Conservation (phyloP, 345 rosid genomes). For the Cardiospermum halicacabum region DNA sequence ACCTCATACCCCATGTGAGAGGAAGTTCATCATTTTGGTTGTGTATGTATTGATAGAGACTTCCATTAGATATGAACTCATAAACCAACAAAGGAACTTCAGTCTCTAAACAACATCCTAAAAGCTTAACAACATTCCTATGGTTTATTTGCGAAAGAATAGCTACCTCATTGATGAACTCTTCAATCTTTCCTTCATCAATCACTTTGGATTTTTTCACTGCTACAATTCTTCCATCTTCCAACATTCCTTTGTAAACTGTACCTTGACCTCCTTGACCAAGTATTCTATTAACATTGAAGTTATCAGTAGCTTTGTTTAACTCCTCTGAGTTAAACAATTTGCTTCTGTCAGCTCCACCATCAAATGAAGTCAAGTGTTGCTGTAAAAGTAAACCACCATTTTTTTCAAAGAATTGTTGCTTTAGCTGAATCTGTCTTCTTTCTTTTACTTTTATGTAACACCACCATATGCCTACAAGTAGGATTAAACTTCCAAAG, state of each 20-base stretch:
- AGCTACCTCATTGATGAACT: background rate
- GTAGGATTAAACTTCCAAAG: background rate
- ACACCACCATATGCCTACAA: background rate
- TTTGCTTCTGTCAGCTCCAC: background rate
- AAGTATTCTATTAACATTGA: no score
- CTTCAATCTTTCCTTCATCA: background rate
- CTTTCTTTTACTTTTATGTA: background rate
- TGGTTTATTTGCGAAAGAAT: background rate
- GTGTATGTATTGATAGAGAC: conserved; percentile 1
- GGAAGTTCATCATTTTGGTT: conserved; percentile 4
- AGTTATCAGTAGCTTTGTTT: background rate
- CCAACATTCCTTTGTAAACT: no score
- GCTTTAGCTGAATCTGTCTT: background rate
- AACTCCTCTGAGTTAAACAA: background rate
- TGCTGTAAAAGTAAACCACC: background rate
- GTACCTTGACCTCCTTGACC: no score
- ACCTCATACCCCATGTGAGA: conserved; percentile 1
- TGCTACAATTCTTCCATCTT: conserved; percentile 1
- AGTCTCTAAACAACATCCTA: background rate
- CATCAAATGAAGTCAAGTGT: background rate
- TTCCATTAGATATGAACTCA: conserved; percentile 8
- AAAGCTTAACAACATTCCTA: background rate
- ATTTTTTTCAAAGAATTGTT: background rate
- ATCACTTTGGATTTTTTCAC: background rate
- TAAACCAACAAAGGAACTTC: background rate